These are phyloP conservation scores for Trichopus zeylanicus DNA, from an alignment of 116 monocot genomes.

Conservation along the genomic window DNA sequence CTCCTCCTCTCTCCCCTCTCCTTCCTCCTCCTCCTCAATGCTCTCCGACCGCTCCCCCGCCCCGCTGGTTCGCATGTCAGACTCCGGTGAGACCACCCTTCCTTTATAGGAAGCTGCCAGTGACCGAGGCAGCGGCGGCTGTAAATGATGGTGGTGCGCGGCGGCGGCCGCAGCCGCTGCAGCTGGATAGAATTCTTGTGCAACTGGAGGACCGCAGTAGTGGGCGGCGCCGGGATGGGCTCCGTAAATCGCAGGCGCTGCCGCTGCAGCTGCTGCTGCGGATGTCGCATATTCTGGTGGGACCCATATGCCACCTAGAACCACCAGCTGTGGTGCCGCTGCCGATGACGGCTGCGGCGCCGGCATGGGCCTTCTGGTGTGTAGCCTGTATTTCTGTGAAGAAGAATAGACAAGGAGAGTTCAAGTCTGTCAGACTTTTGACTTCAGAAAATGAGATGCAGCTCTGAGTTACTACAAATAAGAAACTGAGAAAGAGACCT, in stretches of 20 bases:
- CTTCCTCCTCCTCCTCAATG: slow-evolving; percentile 42
- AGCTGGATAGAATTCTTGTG: slow-evolving; percentile 48
- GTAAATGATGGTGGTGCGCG: slow-evolving; percentile 17
- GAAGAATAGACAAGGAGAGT: background rate
- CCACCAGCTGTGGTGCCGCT: slow-evolving; percentile 51
- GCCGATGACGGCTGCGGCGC: slow-evolving; percentile 17
- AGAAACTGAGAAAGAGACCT: slow-evolving; percentile 46
- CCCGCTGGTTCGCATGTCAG: slow-evolving; percentile 34
- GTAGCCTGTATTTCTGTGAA: slow-evolving; percentile 70
- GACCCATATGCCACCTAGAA: slow-evolving; percentile 83
- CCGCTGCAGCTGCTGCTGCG: slow-evolving; percentile 16
- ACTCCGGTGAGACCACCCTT: slow-evolving; percentile 22
- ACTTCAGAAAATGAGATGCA: background rate
- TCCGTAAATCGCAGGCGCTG: slow-evolving; percentile 22
- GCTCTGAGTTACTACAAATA: background rate
- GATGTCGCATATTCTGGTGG: slow-evolving; percentile 67
- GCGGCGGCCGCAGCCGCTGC: slow-evolving; percentile 18
- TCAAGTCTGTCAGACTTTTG: background rate
- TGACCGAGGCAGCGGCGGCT: background rate
- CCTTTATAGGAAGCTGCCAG: slow-evolving; percentile 4
- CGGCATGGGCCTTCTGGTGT: slow-evolving; percentile 58
- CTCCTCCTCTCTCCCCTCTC: slow-evolving; percentile 15
- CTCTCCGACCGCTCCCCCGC: slow-evolving; percentile 47
- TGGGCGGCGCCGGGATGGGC: slow-evolving; percentile 31
- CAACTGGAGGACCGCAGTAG: slow-evolving; percentile 28